Evolutionary conservation across 2,329 filamentous ascomycete genomes (phyloP), one percentile per base, ranked within the genome.

Genomic region (Cercospora sp.): DNA sequence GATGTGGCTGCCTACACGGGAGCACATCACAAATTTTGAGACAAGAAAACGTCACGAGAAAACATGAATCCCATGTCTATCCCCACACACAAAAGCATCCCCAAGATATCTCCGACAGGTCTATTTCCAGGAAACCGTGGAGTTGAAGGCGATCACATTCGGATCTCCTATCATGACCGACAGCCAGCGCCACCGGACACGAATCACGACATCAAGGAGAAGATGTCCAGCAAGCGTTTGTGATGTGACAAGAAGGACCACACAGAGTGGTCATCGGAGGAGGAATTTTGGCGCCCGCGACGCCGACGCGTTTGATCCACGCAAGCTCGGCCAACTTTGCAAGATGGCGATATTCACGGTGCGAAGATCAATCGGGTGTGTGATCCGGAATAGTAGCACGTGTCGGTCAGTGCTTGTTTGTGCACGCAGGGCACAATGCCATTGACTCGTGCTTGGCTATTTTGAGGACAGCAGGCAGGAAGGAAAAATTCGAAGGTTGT

Each of bases 391-490:
- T 40, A 23, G 58, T 40, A 40, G 33, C 30, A 59, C n/a, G 57
- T 59, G 30, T 59, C 57, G 23, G 23, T 28, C 48, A 28, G 13
- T 55, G 48, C 48, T 55, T 55, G 48, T 55, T 10, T 48, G 18
- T 28, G 48, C 16, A 16, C 36, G 36, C 12, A 23, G 48, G 18
- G 48, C 48, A 53, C 48, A 53, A 53, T 55, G 48, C 48, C 13
- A 28, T 55, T 26, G 48, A 55, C 48, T 55, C 48, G 23, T 55
- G 48, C 48, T 55, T 55, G 48, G 48, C 48, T 55, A 55, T 55
- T 55, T 55, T 55, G 28, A 28, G 12, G 10, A 20, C 28, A 16
- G 18, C n/a, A 12, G 28, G 42, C 13, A n/a, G 42, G 16, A 45
- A 12, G 26, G 45, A 33, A 51, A 42, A 53, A 28, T 26, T 18